Conservation (phyloP, 352 stramenopile genomes). For the Plasmopara halstedii region DNA sequence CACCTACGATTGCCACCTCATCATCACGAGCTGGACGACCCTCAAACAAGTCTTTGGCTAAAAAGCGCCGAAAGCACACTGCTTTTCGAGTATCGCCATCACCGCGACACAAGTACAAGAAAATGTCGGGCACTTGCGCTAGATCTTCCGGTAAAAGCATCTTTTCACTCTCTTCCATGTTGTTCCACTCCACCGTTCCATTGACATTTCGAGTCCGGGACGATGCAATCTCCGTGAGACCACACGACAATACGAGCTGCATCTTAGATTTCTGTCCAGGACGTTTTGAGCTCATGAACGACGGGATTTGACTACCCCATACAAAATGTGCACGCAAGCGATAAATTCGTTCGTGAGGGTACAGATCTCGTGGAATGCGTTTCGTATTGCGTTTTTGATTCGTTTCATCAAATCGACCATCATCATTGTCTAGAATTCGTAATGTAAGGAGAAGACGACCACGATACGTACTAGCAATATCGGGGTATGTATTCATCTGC, state of each 20-base stretch:
- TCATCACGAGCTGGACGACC: slow-evolving; percentile 8
- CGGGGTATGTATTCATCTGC: slow-evolving; percentile 82
- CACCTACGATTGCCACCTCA: slow-evolving; percentile 6
- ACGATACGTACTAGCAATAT: slow-evolving; percentile 77
- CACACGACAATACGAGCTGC: slow-evolving; percentile 61
- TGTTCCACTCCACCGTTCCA: slow-evolving; percentile 79
- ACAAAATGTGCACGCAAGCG: slow-evolving; percentile 69
- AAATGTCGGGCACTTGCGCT: slow-evolving; percentile 80
- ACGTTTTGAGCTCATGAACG: slow-evolving; percentile 59
- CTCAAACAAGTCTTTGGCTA: slow-evolving; percentile 64
- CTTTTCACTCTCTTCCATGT: slow-evolving; percentile 66
- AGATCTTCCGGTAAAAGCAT: slow-evolving; percentile 65
- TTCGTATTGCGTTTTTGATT: slow-evolving; percentile 84
- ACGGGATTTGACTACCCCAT: slow-evolving; percentile 65
- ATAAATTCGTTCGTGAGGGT: slow-evolving; percentile 56
- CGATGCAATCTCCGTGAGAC: slow-evolving; percentile 53
- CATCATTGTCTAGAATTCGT: slow-evolving; percentile 58
- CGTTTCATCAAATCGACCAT: slow-evolving; percentile 64
- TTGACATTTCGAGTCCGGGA: slow-evolving; percentile 61
- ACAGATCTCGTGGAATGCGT: slow-evolving; percentile 46
- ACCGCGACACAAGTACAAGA: slow-evolving; percentile 78
- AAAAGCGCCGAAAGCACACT: slow-evolving; percentile 78
- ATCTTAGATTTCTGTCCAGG: slow-evolving; percentile 74
- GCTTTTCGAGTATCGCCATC: slow-evolving; percentile 50
- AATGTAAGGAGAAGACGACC: slow-evolving; percentile 75